Conservation (phyloP, 805 yeast genomes). For the Priceomyces carsonii region DNA sequence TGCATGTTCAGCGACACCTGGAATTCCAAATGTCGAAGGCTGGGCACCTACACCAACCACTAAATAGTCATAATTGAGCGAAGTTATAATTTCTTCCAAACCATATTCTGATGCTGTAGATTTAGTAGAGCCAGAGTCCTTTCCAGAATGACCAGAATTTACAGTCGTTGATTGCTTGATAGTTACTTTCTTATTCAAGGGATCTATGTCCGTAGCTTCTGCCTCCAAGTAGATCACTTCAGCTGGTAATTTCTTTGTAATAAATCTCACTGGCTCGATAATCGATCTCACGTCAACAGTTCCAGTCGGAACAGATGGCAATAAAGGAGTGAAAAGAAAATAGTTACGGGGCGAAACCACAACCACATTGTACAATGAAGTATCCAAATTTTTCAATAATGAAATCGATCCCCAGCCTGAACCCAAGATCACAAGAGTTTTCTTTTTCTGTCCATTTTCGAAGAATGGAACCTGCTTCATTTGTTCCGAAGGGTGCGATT, state of each 20-base stretch:
- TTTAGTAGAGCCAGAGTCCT: constrained; percentile 45
- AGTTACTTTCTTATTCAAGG: constrained; percentile 61
- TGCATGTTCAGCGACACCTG: constrained; percentile 89
- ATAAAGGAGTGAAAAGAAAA: constrained; percentile 91
- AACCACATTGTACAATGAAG: constrained; percentile 83
- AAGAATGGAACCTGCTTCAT: constrained; percentile 58
- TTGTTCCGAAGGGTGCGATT: constrained; percentile 61
- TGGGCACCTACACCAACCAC: constrained; percentile 95
- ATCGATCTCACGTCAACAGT: constrained; percentile 88
- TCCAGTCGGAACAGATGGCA: constrained; percentile 95
- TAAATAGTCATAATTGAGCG: constrained; percentile 72
- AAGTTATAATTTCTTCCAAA: constrained; percentile 45
- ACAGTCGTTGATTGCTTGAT: constrained; percentile 62
- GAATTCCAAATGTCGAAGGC: constrained; percentile 91
- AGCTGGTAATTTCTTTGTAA: constrained; percentile 76
- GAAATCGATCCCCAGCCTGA: constrained; percentile 97
- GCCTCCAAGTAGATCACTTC: constrained; percentile 87
- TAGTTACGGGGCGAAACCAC: constrained; percentile 93
- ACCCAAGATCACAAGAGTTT: constrained; percentile 77
- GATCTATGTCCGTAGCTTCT: constrained; percentile 83
- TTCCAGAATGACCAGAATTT: constrained; percentile 55
- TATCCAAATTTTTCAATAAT: constrained; percentile 78
- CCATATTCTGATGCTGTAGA: constrained; percentile 41
- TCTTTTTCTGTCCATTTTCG: constrained; percentile 60
- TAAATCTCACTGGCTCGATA: constrained; percentile 88